phyloP scores from a whole-genome alignment of 2,329 filamentous ascomycete genomes.

The Ploettnerulaceae sp. region DNA sequence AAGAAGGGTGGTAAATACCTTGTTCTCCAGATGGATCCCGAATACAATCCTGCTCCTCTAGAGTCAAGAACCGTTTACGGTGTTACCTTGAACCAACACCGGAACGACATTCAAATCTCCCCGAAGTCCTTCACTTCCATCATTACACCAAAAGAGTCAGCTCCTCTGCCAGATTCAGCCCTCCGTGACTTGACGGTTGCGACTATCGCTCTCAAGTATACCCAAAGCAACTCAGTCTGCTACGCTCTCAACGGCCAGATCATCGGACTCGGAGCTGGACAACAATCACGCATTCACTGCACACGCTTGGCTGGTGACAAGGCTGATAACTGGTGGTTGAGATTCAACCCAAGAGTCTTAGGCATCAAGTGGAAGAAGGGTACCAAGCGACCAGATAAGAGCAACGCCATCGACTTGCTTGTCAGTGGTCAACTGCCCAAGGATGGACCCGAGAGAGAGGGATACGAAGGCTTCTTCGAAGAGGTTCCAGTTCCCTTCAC shows the following conservation, averaged over 20 bases:
- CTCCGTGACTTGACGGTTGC: slow-evolving; percentile 88
- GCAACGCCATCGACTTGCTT: slow-evolving; percentile 93
- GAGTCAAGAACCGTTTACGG: slow-evolving; percentile 90
- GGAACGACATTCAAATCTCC: slow-evolving; percentile 85
- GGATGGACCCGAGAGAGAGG: slow-evolving; percentile 74
- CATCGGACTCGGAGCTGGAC: slow-evolving; percentile 88
- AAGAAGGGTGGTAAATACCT: slow-evolving; percentile 99
- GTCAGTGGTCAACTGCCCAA: slow-evolving; percentile 86
- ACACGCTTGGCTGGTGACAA: slow-evolving; percentile 96
- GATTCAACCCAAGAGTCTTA: slow-evolving; percentile 87
- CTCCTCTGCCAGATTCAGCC: slow-evolving; percentile 70
- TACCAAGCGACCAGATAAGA: slow-evolving; percentile 94
- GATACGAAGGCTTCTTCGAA: slow-evolving; percentile 87
- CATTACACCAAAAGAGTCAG: slow-evolving; percentile 77
- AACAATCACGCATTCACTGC: slow-evolving; percentile 98
- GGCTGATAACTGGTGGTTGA: slow-evolving; percentile 99
- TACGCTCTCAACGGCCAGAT: slow-evolving; percentile 93
- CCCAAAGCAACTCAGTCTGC: slow-evolving; percentile 98
- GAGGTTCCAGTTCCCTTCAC: slow-evolving; percentile 81
- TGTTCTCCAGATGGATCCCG: slow-evolving; percentile 87
- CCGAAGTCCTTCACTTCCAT: slow-evolving; percentile 81
- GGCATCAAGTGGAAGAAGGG: slow-evolving; percentile 96
- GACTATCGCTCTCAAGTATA: slow-evolving; percentile 97
- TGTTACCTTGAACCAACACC: slow-evolving; percentile 80
- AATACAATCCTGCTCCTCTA: slow-evolving; percentile 67